Evolutionary conservation across 208 protist species (phyloP).

Genomic region (Leishmania turanica): DNA sequence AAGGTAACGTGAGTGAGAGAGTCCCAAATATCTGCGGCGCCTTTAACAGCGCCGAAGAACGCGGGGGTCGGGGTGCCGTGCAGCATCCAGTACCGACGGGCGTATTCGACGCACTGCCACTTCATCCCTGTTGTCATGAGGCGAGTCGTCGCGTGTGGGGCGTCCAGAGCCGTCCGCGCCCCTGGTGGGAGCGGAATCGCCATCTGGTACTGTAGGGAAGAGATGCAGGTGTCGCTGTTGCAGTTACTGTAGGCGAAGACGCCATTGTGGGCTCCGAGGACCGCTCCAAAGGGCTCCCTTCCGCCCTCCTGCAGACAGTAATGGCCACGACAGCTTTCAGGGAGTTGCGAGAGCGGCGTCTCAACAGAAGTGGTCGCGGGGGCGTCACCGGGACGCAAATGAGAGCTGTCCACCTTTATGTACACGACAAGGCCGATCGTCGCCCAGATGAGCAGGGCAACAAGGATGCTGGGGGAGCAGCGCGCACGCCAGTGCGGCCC

Average conservation of each 20-base stretch:
- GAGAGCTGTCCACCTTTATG: background rate
- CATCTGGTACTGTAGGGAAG: slow-evolving; percentile 28
- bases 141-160: slow-evolving; percentile 6
- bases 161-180: background rate
- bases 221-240: slow-evolving; percentile 43
- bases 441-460: slow-evolving; percentile 26
- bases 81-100: slow-evolving; percentile 88
- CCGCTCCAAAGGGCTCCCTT: slow-evolving; percentile 48
- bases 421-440: slow-evolving; percentile 26
- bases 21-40: slow-evolving; percentile 81
- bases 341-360: slow-evolving; percentile 1
- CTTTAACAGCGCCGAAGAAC: slow-evolving; percentile 56
- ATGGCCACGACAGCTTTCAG: slow-evolving; percentile 21
- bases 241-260: slow-evolving; percentile 78
- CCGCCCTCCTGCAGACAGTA: slow-evolving; percentile 19
- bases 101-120: slow-evolving; percentile 92
- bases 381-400: too few species aligned
- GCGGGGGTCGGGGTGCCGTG: slow-evolving; percentile 47
- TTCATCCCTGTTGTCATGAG: slow-evolving; percentile 55
- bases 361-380: background rate
- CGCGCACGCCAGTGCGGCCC: slow-evolving; percentile 9
- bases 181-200: slow-evolving; percentile 9
- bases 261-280: slow-evolving; percentile 53
- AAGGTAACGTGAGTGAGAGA: slow-evolving; percentile 31
- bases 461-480: slow-evolving; percentile 18